Conservation (phyloP, 2,329 filamentous ascomycete species). For the Septoria petroselini region DNA sequence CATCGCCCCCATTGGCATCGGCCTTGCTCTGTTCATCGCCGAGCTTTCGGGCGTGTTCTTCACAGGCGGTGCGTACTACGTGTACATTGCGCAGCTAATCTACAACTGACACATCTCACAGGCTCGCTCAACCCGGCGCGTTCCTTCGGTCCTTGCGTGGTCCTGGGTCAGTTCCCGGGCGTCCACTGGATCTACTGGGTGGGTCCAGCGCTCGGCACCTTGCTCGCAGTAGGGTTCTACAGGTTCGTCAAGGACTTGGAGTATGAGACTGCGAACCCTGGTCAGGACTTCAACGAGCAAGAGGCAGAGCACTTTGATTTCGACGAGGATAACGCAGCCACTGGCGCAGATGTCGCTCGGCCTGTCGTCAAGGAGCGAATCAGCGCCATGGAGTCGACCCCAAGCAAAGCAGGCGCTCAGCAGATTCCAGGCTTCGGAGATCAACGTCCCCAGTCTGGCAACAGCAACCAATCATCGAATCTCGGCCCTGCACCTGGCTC, state of each 20-base stretch:
- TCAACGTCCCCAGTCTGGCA: constrained; percentile 1
- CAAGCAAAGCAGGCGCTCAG: neutral
- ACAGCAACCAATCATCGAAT: neutral
- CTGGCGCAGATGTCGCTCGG: constrained; percentile 10
- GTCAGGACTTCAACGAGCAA: constrained; percentile 47
- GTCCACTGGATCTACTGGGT: constrained; percentile 55
- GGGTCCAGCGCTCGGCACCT: constrained; percentile 46
- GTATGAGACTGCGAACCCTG: constrained; percentile 52
- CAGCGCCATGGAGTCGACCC: constrained; percentile 3
- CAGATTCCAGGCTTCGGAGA: constrained; percentile 10
- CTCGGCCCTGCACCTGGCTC: neutral
- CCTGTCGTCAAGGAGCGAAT: neutral
- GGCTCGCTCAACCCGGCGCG: constrained; percentile 50
- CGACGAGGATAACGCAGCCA: constrained; percentile 38
- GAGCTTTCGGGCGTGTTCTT: constrained; percentile 48
- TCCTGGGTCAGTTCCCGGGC: constrained; percentile 42
- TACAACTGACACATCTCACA: constrained; percentile 7
- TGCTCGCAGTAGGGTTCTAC: constrained; percentile 50
- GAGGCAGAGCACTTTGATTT: constrained; percentile 39
- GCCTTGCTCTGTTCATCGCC: constrained; percentile 47
- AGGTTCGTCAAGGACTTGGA: constrained; percentile 49
- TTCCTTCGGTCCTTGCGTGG: constrained; percentile 50
- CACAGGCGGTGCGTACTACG: constrained; percentile 39
- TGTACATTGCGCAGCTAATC: too few relatives aligned
- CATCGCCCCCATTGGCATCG: constrained; percentile 40